phyloP scores from a whole-genome alignment of 163 green algal genomes.

The Chlorella variabilis region DNA sequence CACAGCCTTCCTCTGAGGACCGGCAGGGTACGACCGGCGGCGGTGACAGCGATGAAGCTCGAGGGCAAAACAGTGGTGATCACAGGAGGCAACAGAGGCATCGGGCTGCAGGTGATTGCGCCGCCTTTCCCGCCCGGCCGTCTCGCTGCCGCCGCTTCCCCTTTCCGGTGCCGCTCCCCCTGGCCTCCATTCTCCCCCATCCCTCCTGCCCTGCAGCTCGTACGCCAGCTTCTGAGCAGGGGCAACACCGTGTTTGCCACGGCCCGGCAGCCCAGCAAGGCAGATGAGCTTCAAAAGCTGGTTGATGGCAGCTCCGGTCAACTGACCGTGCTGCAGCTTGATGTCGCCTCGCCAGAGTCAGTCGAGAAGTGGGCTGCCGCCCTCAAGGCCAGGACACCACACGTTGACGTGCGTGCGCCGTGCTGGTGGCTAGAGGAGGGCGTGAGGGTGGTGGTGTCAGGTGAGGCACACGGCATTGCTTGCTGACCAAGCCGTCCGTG shows the following conservation, averaged over 20 bases:
- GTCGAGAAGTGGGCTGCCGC: slow-evolving; percentile 36
- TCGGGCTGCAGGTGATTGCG: slow-evolving; percentile 60
- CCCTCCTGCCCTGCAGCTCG: slow-evolving; percentile 7
- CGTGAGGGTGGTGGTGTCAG: too few relatives aligned
- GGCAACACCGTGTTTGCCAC: slow-evolving; percentile 34
- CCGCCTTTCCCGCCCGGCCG: too few relatives aligned
- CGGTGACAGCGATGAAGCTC: slow-evolving; percentile 22
- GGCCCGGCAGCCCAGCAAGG: neutral
- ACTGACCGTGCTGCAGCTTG: slow-evolving; percentile 26
- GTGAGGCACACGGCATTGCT: too few relatives aligned
- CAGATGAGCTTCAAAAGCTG: slow-evolving; percentile 49
- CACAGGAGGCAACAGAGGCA: slow-evolving; percentile 67
- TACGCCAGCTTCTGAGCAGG: slow-evolving; percentile 58
- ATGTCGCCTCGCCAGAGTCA: slow-evolving; percentile 28
- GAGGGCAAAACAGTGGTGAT: slow-evolving; percentile 59
- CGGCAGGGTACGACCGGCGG: too few relatives aligned
- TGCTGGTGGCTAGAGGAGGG: neutral
- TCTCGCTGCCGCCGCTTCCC: neutral
- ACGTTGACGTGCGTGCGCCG: slow-evolving; percentile 31
- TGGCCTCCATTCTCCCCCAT: neutral
- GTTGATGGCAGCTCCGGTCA: neutral
- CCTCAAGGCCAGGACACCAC: slow-evolving; percentile 10
- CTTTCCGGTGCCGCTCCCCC: neutral
- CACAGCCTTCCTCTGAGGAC: too few relatives aligned
- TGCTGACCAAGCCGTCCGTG: too few relatives aligned